phyloP scores from a whole-genome alignment of 805 yeast species.

The Candida saitoana region DNA sequence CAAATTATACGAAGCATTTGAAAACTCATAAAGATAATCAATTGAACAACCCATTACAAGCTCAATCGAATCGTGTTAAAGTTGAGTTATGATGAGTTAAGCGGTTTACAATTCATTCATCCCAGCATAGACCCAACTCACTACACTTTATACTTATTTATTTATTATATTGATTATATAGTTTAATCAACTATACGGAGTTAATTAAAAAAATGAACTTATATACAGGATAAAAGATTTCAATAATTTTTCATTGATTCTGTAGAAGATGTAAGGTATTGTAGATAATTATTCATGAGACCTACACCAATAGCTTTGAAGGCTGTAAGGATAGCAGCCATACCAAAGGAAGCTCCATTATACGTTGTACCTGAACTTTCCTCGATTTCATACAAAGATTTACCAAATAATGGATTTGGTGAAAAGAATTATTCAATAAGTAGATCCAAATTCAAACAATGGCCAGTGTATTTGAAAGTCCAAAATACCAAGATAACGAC shows the following conservation, averaged over 20 bases:
- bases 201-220: background rate
- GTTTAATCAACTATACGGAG: no score
- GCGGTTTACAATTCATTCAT: no score
- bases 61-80: background rate
- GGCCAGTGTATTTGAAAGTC: constrained; percentile 76
- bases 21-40: constrained; percentile 9
- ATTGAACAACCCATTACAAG: background rate
- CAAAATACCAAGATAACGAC: constrained; percentile 67
- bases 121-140: no score
- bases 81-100: no score
- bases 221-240: background rate
- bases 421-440: constrained; percentile 36
- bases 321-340: constrained; percentile 19
- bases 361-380: constrained; percentile 29
- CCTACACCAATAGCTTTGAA: constrained; percentile 17
- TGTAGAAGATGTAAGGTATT: background rate
- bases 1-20: constrained; percentile 12
- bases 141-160: no score
- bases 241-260: background rate
- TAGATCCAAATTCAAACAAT: constrained; percentile 59
- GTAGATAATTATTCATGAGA: constrained; percentile 18
- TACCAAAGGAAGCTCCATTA: constrained; percentile 9
- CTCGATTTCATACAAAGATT: constrained; percentile 18
- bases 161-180: no score
- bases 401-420: constrained; percentile 34